Conservation (phyloP, 257 asterid species). For the Fraxinus anomala region DNA sequence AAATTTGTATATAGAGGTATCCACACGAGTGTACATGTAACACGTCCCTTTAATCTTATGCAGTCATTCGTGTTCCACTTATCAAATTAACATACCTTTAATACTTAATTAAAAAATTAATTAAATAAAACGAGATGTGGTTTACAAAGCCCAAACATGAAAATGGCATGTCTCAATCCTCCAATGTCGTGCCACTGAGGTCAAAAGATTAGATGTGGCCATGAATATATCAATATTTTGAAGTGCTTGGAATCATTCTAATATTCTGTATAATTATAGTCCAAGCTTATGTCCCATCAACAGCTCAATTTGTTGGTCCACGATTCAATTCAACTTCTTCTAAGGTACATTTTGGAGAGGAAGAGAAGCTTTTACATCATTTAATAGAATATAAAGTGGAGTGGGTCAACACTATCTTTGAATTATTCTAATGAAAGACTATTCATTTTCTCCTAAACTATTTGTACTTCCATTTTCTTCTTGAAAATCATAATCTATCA, state of each 20-base stretch:
- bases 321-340: constrained; percentile 11
- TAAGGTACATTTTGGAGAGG: constrained; percentile 12
- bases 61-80: too few species aligned
- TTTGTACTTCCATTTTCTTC: background rate
- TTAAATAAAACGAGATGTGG: too few species aligned
- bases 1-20: too few species aligned
- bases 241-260: background rate
- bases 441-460: background rate
- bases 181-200: background rate
- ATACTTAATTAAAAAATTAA: too few species aligned
- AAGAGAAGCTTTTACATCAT: constrained; percentile 11
- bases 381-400: background rate
- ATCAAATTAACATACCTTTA: too few species aligned
- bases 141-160: too few species aligned
- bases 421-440: background rate
- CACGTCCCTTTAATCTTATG: too few species aligned
- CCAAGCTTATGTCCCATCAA: constrained; percentile 24
- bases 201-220: background rate
- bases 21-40: too few species aligned
- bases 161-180: background rate
- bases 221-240: background rate
- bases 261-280: background rate
- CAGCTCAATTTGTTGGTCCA: constrained; percentile 25
- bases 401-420: constrained; percentile 19
- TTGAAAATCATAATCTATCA: too few species aligned